Conservation (phyloP, 2,329 filamentous ascomycete species). For the Phoma sp. region DNA sequence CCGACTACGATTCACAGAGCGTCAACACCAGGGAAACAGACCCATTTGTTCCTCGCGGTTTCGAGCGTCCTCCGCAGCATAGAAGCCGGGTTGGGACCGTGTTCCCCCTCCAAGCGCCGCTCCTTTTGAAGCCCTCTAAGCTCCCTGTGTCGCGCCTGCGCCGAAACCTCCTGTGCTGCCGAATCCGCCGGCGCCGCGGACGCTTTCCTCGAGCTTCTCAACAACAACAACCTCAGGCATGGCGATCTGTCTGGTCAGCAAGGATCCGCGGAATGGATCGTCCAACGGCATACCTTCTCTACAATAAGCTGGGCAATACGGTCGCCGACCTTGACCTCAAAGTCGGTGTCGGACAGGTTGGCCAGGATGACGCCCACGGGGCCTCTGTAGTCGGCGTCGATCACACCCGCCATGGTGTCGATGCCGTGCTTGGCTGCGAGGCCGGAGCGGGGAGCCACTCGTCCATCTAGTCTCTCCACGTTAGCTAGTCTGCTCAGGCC, state of each 20-base stretch:
- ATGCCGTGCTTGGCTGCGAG: constrained; percentile 94
- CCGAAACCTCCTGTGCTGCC: constrained; percentile 49
- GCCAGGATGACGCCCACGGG: constrained; percentile 94
- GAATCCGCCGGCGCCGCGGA: constrained; percentile 77
- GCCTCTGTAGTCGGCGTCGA: constrained; percentile 96
- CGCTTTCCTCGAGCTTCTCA: constrained; percentile 84
- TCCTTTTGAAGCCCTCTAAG: not conserved
- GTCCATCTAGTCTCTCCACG: constrained; percentile 67
- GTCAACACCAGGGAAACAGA: not conserved
- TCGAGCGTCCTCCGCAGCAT: not conserved
- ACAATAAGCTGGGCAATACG: constrained; percentile 91
- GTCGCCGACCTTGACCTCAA: constrained; percentile 81
- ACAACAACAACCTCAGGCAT: constrained; percentile 94
- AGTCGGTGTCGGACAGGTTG: constrained; percentile 85
- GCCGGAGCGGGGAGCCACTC: constrained; percentile 88
- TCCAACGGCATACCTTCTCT: constrained; percentile 66
- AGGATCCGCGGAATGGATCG: not conserved
- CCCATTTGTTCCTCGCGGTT: not conserved
- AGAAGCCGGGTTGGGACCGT: not conserved
- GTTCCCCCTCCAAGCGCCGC: too few relatives aligned
- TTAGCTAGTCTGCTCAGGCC: not conserved
- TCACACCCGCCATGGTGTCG: constrained; percentile 93
- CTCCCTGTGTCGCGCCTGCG: constrained; percentile 5
- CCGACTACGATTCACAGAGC: too few relatives aligned
- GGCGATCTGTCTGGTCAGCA: constrained; percentile 66